phyloP scores from a whole-genome alignment of 169 alveolate species.

The Plasmodium inui region DNA sequence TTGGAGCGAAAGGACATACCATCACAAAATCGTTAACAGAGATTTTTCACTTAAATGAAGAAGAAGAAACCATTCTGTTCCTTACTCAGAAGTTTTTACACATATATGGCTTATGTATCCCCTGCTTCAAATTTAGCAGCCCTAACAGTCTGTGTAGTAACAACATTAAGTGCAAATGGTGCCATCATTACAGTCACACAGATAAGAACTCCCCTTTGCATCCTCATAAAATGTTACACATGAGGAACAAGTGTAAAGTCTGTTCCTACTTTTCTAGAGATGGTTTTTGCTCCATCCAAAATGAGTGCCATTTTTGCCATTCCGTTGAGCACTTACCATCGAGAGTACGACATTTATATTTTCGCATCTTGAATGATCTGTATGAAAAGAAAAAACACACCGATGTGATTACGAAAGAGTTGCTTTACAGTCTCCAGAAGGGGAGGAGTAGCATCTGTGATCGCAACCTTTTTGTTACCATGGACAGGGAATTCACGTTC shows the following conservation, averaged over 20 bases:
- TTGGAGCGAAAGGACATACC: slow-evolving; percentile 29
- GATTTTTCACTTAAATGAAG: background rate
- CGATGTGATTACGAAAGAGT: slow-evolving; percentile 5
- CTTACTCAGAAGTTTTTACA: slow-evolving; percentile 20
- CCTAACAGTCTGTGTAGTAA: background rate
- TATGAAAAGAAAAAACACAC: slow-evolving; percentile 7
- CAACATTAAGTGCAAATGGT: slow-evolving; percentile 28
- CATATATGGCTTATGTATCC: slow-evolving; percentile 38
- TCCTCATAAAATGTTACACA: slow-evolving; percentile 30
- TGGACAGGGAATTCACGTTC: background rate
- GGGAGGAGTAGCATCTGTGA: background rate
- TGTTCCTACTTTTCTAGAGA: slow-evolving; percentile 17
- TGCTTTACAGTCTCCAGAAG: background rate
- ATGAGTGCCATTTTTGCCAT: slow-evolving; percentile 42
- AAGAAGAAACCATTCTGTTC: slow-evolving; percentile 20
- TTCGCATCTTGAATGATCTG: background rate
- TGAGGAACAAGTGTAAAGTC: slow-evolving; percentile 43
- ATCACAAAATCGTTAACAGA: slow-evolving; percentile 22
- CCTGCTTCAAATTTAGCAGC: slow-evolving; percentile 30
- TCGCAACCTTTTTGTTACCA: background rate
- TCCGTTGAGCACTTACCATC: slow-evolving; percentile 27
- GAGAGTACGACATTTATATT: slow-evolving; percentile 2
- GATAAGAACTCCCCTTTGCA: slow-evolving; percentile 9
- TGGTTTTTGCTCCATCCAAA: slow-evolving; percentile 4
- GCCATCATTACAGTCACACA: slow-evolving; percentile 31